A percentile compares a stretch with the other conserved stretches of the same genome.
These are phyloP conservation scores for Paracorniculantispora psalliotae DNA, from an alignment of 2,329 filamentous ascomycete species.

Conservation along the genomic window DNA sequence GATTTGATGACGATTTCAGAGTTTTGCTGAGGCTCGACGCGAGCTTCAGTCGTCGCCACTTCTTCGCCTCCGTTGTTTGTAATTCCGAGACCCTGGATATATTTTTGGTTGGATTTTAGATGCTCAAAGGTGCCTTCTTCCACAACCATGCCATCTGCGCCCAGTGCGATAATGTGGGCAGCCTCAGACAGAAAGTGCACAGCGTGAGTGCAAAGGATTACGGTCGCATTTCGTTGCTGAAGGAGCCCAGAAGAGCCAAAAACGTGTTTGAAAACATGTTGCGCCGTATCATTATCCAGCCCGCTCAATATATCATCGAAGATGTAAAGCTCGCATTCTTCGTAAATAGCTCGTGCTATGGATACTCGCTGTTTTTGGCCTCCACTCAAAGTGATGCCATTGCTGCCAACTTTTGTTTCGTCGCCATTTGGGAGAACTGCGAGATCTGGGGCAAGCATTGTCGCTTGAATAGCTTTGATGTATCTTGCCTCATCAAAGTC, in stretches of 20 bases:
- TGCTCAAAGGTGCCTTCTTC: constrained; percentile 33
- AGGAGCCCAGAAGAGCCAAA: constrained; percentile 26
- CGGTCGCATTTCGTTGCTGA: constrained; percentile 19
- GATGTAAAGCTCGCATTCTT: constrained; percentile 23
- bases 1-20: neutral
- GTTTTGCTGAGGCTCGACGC: neutral
- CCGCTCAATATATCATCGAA: constrained; percentile 33
- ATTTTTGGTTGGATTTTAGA: constrained; percentile 27
- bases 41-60: neutral
- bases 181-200: constrained; percentile 32
- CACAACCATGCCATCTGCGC: constrained; percentile 28
- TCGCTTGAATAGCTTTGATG: constrained; percentile 18
- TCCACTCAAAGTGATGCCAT: constrained; percentile 28
- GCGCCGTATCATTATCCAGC: constrained; percentile 29
- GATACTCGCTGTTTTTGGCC: constrained; percentile 22
- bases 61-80: constrained; percentile 14
- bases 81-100: constrained; percentile 27
- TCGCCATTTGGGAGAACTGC: constrained; percentile 23
- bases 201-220: constrained; percentile 36
- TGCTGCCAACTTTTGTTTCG: constrained; percentile 27
- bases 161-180: constrained; percentile 36
- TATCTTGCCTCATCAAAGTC: constrained; percentile 18
- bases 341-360: constrained; percentile 30
- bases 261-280: constrained; percentile 26
- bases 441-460: constrained; percentile 19